These are phyloP conservation scores for Clitopilus passeckerianus DNA, from an alignment of 768 basidiomycete genomes.

Conservation along the genomic window DNA sequence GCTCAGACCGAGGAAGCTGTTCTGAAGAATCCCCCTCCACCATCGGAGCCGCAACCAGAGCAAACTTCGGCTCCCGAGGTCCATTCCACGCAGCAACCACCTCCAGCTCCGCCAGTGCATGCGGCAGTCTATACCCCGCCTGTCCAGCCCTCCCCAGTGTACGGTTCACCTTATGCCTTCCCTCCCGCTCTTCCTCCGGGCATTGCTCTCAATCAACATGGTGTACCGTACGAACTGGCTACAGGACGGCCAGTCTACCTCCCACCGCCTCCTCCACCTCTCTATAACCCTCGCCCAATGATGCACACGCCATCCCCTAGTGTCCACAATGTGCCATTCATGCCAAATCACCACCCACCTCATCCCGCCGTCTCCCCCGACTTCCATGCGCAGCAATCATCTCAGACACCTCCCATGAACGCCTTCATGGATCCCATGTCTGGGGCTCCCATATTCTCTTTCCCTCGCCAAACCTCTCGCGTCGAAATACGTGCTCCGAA, in stretches of 20 bases:
- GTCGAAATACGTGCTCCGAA: conserved; percentile 71
- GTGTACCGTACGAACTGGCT: conserved; percentile 77
- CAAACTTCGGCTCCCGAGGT: conserved; percentile 10
- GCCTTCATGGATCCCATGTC: conserved; percentile 64
- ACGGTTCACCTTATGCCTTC: conserved; percentile 65
- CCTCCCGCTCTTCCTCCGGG: conserved; percentile 64
- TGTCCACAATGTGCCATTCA: conserved; percentile 52
- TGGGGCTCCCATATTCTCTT: conserved; percentile 67
- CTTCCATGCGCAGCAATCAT: conserved; percentile 45
- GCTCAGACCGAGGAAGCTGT: conserved; percentile 46
- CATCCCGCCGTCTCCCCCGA: conserved; percentile 48
- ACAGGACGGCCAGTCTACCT: conserved; percentile 80
- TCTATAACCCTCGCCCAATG: conserved; percentile 67
- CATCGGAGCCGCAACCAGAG: conserved; percentile 17
- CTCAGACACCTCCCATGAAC: conserved; percentile 57
- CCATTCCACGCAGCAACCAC: conserved; percentile 18
- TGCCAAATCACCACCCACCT: conserved; percentile 53
- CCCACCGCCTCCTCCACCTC: conserved; percentile 48
- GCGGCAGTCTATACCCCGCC: conserved; percentile 33
- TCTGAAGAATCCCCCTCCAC: conserved; percentile 31
- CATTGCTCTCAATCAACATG: conserved; percentile 67
- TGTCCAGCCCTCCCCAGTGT: conserved; percentile 49
- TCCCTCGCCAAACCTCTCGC: conserved; percentile 67
- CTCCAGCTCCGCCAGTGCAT: conserved; percentile 34
- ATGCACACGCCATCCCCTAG: conserved; percentile 47